These are phyloP conservation scores for Aaosphaeria pasadenensis DNA, from an alignment of 2,329 filamentous ascomycete genomes.

Conservation along the genomic window DNA sequence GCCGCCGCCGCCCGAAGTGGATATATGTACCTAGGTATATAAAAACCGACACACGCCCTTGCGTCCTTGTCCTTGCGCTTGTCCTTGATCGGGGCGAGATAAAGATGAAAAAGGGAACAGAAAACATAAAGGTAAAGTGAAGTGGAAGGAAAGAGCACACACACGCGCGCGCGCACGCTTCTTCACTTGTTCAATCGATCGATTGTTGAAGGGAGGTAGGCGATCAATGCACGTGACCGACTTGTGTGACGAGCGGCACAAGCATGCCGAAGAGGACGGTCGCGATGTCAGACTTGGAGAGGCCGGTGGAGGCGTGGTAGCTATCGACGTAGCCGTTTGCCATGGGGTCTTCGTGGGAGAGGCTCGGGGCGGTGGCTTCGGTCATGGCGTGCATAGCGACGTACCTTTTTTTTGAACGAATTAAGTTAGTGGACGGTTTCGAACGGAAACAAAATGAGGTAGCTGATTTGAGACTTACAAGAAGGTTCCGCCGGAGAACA, in stretches of 20 bases:
- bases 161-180: too few species aligned
- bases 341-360: conserved; percentile 30
- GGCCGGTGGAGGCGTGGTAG: conserved; percentile 49
- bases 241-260: conserved; percentile 71
- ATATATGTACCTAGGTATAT: too few species aligned
- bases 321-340: conserved; percentile 53
- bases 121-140: too few species aligned
- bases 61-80: too few species aligned
- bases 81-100: too few species aligned
- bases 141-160: too few species aligned
- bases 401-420: conserved; percentile 56
- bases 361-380: conserved; percentile 54
- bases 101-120: too few species aligned
- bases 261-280: conserved; percentile 72
- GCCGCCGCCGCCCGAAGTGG: too few species aligned
- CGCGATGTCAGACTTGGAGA: conserved; percentile 54
- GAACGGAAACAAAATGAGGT: too few species aligned
- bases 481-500: conserved; percentile 97
- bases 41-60: too few species aligned
- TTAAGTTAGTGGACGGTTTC: conserved; percentile 6
- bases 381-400: conserved; percentile 99
- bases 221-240: conserved; percentile 66
- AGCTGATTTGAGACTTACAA: conserved; percentile 58
- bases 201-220: too few species aligned
- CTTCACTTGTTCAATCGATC: too few species aligned